These are phyloP conservation scores for Pulveroboletus frians DNA, from an alignment of 768 basidiomycete species.

Conservation along the genomic window DNA sequence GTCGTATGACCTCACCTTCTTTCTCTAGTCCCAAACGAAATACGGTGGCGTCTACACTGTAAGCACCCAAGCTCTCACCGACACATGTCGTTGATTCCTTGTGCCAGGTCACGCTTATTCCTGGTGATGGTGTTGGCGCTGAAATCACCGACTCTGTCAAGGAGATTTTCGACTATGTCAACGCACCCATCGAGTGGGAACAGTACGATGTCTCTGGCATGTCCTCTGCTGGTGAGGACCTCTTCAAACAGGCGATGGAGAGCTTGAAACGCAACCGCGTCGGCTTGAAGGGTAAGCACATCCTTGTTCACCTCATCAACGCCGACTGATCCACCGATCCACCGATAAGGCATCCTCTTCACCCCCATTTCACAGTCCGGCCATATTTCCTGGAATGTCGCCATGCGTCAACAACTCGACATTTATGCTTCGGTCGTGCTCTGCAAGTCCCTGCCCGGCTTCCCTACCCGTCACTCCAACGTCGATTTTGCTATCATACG, in stretches of 20 bases:
- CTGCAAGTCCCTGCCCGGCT: slow-evolving; percentile 95
- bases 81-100: slow-evolving; percentile 20
- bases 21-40: slow-evolving; percentile 70
- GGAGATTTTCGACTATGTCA: slow-evolving; percentile 96
- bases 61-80: slow-evolving; percentile 23
- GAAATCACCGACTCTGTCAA: slow-evolving; percentile 99
- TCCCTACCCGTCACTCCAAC: slow-evolving; percentile 91
- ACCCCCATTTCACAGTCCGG: slow-evolving; percentile 95
- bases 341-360: slow-evolving; percentile 82
- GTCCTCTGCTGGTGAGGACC: slow-evolving; percentile 87
- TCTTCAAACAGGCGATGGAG: slow-evolving; percentile 98
- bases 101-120: slow-evolving; percentile 86
- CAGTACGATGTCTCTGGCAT: slow-evolving; percentile 97
- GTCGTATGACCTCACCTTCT: slow-evolving; percentile 4
- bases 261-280: slow-evolving; percentile 96
- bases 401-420: slow-evolving; percentile 98
- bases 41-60: slow-evolving; percentile 93
- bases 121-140: slow-evolving; percentile 94
- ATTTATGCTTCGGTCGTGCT: slow-evolving; percentile 98
- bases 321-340: slow-evolving; percentile 6
- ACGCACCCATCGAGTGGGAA: slow-evolving; percentile 99
- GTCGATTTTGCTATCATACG: slow-evolving; percentile 99
- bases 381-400: slow-evolving; percentile 99
- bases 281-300: slow-evolving; percentile 83
- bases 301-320: background rate